Conservation (phyloP, 108 stramenopile genomes). For the Nitzschia putrida region DNA sequence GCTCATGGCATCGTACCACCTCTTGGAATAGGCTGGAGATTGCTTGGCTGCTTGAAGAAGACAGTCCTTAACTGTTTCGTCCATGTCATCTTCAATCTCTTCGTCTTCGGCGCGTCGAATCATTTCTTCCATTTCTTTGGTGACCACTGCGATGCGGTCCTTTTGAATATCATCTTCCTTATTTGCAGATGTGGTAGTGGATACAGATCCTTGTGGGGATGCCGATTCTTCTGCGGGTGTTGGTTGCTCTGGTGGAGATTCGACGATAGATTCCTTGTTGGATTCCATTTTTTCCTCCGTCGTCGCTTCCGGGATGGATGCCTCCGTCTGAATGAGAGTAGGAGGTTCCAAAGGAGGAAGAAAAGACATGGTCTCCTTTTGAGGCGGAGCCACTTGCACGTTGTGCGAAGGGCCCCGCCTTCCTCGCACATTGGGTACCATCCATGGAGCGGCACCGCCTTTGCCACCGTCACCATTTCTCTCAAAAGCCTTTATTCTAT, state of each 20-base stretch:
- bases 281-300: background rate
- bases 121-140: constrained; percentile 23
- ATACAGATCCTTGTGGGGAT: background rate
- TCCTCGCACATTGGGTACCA: constrained; percentile 9
- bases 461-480: background rate
- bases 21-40: constrained; percentile 18
- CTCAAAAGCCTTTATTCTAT: constrained; percentile 21
- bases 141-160: constrained; percentile 13
- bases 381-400: too few species aligned
- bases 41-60: constrained; percentile 13
- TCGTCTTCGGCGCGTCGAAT: constrained; percentile 18
- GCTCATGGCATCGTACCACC: constrained; percentile 27
- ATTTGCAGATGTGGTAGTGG: background rate
- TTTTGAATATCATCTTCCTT: constrained; percentile 8
- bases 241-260: background rate
- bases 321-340: background rate
- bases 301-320: background rate
- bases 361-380: too few species aligned
- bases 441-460: constrained; percentile 6
- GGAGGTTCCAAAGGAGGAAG: too few species aligned
- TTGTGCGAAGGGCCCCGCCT: background rate
- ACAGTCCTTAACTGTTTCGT: constrained; percentile 14
- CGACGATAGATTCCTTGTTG: background rate
- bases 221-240: background rate
- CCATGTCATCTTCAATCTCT: constrained; percentile 30